Base-by-base conservation (phyloP, 1,284 basidiomycete genomes). In the Schizophyllum amplum region DNA sequence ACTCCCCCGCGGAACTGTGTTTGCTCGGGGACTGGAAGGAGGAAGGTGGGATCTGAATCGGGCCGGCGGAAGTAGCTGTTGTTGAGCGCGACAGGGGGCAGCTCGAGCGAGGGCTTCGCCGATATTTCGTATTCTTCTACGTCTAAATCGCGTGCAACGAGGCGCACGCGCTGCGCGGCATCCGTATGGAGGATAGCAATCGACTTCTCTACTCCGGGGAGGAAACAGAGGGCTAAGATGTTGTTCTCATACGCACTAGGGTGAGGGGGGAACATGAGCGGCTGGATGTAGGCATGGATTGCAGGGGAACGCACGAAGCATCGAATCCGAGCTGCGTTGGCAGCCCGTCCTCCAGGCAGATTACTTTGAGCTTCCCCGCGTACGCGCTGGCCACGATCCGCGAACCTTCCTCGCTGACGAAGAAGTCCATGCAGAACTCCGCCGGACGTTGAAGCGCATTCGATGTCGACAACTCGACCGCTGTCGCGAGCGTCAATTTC, bases 131-230 rank as follows among this genome's bases (percentile, higher is more conserved):
- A 54, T 13, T 81, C 74, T 17, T 75, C 69, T 0, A 80, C 57
- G 57, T 74, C 66, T 47, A 89, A 65, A 50, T 85, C 82, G 24
- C 83, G 83, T 0, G 82, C 74, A 23, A 84, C 70, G 22, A 88
- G 74, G 54, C 85, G 84, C 1, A 87, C 69, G 17, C 77, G 75
- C 53, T 80, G 76, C 51, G 81, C 74, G 64, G 84, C 80, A 63
- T 93, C 83, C 15, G 83, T 68, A 59, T 90, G 80, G 4, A 93
- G 72, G 56, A 94, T 83, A 1, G 81, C 83, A 26, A 94, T 67
- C 0, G 80, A 74, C n/a, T 77, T 73, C 1, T 71, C 73, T 52
- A 55, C 66, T 42, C 60, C 63, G 25, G 84, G 75, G 9, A 92
- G 67, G 71, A 94, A 90, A 1, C 80, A 74, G 21, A 93, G 66